Evolutionary conservation across 768 basidiomycete genomes (phyloP).

Genomic region (Floccularia luteovirens): DNA sequence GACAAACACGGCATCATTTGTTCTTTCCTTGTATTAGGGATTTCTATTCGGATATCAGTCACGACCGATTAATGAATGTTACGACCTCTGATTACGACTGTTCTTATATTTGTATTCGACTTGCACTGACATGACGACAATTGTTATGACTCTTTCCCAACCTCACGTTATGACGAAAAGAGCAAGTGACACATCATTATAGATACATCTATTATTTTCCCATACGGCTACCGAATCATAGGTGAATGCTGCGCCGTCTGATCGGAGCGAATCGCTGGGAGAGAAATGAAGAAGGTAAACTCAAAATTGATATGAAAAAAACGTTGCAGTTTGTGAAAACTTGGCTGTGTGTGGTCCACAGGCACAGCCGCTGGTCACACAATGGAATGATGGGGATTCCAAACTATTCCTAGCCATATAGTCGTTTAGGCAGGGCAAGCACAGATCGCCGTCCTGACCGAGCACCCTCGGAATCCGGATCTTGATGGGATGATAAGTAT

Average conservation of each 20-base stretch:
- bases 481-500: slow-evolving; percentile 30
- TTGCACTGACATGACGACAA: slow-evolving; percentile 11
- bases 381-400: slow-evolving; percentile 10
- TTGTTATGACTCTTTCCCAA: slow-evolving; percentile 2
- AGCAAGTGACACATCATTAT: background rate
- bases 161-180: slow-evolving; percentile 3
- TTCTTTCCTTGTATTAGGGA: background rate
- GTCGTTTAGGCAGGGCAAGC: slow-evolving; percentile 7
- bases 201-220: background rate
- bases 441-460: slow-evolving; percentile 19
- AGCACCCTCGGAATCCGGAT: slow-evolving; percentile 34
- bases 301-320: slow-evolving; percentile 33
- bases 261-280: slow-evolving; percentile 10
- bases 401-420: slow-evolving; percentile 1
- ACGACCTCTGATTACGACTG: too few relatives aligned
- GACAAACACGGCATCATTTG: slow-evolving; percentile 19
- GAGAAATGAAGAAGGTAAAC: slow-evolving; percentile 5
- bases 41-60: too few relatives aligned
- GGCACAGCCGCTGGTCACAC: slow-evolving; percentile 12
- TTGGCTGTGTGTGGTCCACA: slow-evolving; percentile 14
- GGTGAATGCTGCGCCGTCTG: slow-evolving; percentile 12
- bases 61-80: too few relatives aligned
- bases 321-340: slow-evolving; percentile 28
- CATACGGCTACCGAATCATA: background rate
- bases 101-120: too few relatives aligned